Percentiles rank a stretch among this genome's conserved stretches.
These are phyloP conservation scores for Wickerhamiella brachini DNA, from an alignment of 805 yeast species.

Conservation along the genomic window DNA sequence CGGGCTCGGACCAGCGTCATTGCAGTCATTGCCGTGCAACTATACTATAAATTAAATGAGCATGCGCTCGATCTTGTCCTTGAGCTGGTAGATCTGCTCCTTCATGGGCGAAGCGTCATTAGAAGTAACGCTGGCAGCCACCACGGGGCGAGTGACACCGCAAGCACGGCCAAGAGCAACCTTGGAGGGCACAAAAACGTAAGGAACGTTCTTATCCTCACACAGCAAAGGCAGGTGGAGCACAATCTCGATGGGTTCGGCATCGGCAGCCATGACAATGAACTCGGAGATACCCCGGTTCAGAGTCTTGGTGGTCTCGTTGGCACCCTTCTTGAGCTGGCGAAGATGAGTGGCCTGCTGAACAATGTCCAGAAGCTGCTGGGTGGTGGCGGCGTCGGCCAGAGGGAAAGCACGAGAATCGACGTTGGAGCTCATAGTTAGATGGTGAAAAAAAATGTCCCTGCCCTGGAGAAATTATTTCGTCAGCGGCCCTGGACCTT, in stretches of 20 bases:
- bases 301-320: slow-evolving; percentile 97
- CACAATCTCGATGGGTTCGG: slow-evolving; percentile 97
- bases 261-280: slow-evolving; percentile 99
- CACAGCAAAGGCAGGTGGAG: slow-evolving; percentile 94
- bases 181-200: slow-evolving; percentile 97
- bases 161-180: slow-evolving; percentile 99
- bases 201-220: slow-evolving; percentile 99
- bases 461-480: neutral
- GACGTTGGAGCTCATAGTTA: slow-evolving; percentile 23
- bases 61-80: slow-evolving; percentile 97
- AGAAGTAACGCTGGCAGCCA: slow-evolving; percentile 95
- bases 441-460: neutral
- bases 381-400: slow-evolving; percentile 89
- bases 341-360: slow-evolving; percentile 97
- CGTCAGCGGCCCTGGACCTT: neutral
- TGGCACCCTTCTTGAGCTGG: slow-evolving; percentile 99
- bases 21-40: slow-evolving; percentile 9
- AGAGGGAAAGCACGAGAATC: slow-evolving; percentile 98
- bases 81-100: slow-evolving; percentile 91
- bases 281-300: slow-evolving; percentile 99
- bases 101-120: slow-evolving; percentile 97
- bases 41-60: slow-evolving; percentile 39
- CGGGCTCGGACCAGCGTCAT: slow-evolving; percentile 13
- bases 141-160: slow-evolving; percentile 99
- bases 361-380: slow-evolving; percentile 93